These are phyloP conservation scores for Silene vulgaris DNA, from an alignment of 179 eudicot genomes.

Conservation along the genomic window DNA sequence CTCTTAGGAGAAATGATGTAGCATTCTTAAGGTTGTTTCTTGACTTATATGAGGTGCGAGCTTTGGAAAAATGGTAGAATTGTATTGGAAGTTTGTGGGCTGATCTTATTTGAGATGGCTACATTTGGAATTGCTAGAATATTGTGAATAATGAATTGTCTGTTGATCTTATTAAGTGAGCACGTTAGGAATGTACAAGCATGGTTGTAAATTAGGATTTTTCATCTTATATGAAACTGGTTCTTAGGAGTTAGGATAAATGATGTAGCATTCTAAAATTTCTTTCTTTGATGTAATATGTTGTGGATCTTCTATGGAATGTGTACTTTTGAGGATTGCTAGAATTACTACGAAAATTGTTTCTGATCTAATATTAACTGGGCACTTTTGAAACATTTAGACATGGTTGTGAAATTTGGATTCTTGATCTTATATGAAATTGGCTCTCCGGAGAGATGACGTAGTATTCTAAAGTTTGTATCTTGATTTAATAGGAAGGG, in stretches of 20 bases:
- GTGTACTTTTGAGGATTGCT: too few species aligned
- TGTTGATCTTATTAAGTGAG: too few species aligned
- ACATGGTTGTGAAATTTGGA: not conserved
- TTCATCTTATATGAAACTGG: not conserved
- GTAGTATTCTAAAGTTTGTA: not conserved
- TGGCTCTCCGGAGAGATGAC: not conserved
- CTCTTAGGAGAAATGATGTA: not conserved
- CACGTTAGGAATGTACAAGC: too few species aligned
- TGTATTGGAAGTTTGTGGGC: not conserved
- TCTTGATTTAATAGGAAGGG: not conserved
- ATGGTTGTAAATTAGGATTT: too few species aligned
- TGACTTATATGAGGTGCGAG: not conserved
- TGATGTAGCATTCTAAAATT: not conserved
- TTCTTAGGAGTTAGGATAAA: not conserved
- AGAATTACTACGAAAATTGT: too few species aligned
- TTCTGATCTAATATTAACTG: not conserved
- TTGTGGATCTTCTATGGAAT: too few species aligned
- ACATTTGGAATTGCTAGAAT: too few species aligned
- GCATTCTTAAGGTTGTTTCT: not conserved
- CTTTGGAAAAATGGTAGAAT: not conserved
- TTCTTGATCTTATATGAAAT: conserved; percentile 7
- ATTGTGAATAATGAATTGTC: too few species aligned
- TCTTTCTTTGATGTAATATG: not conserved
- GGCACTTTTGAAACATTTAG: not conserved
- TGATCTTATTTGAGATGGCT: not conserved